Evolutionary conservation across 495 filamentous ascomycete species (phyloP).

Genomic region (Lentithecium fluviatile): DNA sequence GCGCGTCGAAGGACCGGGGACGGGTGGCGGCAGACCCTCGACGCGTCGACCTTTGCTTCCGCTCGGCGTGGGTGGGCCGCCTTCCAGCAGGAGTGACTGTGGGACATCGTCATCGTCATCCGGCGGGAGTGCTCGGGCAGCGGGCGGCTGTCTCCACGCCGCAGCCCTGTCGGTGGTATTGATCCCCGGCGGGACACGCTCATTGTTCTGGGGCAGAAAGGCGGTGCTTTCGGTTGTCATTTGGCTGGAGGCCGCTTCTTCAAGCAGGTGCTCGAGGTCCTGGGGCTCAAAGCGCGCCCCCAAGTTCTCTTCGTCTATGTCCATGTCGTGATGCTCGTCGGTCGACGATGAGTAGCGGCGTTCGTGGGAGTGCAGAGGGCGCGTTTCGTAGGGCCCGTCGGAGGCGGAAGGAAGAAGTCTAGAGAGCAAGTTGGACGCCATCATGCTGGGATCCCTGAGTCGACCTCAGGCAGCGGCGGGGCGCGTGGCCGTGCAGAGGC

Average conservation of each 20-base stretch:
- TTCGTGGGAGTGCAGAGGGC: constrained; percentile 63
- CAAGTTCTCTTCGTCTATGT: constrained; percentile 67
- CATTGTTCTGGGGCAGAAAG: constrained; percentile 32
- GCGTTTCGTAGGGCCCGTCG: constrained; percentile 63
- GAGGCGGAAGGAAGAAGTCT: constrained; percentile 59
- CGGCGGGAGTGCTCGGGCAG: background rate
- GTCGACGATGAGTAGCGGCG: constrained; percentile 60
- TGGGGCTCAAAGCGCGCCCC: constrained; percentile 66
- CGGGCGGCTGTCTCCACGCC: constrained; percentile 17
- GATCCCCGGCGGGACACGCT: constrained; percentile 9
- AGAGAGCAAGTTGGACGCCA: constrained; percentile 77
- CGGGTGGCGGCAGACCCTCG: constrained; percentile 39
- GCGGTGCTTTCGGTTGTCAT: constrained; percentile 58
- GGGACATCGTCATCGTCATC: constrained; percentile 85
- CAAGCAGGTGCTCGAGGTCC: constrained; percentile 67
- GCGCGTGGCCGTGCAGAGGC: constrained; percentile 1
- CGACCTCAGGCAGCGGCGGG: constrained; percentile 26
- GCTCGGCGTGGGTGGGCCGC: constrained; percentile 13
- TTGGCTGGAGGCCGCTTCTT: constrained; percentile 61
- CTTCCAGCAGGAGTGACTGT: constrained; percentile 79
- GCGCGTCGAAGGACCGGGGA: constrained; percentile 55
- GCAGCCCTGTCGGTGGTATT: constrained; percentile 1
- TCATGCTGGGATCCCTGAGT: constrained; percentile 45
- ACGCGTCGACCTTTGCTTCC: constrained; percentile 1
- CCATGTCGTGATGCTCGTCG: constrained; percentile 67